A percentile compares a stretch with the other conserved stretches of the same genome.
phyloP scores from a whole-genome alignment of 1,284 basidiomycete species.

The Ustilago cynodontis region DNA sequence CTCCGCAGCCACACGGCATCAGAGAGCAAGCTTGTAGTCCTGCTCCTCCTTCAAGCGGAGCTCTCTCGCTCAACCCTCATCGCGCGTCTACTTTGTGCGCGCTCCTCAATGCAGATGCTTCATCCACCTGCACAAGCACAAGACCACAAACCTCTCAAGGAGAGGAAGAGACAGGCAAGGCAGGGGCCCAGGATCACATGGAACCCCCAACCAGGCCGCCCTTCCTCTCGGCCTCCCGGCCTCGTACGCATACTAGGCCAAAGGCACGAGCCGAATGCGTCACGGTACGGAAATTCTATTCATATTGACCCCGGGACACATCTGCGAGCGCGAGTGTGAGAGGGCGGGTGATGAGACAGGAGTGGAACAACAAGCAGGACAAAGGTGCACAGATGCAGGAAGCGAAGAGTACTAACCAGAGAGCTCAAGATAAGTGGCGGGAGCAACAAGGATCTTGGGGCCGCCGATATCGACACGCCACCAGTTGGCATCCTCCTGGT shows the following conservation, averaged over 20 bases:
- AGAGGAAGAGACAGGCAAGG: conserved; percentile 16
- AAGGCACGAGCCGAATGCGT: conserved; percentile 33
- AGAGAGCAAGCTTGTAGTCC: background rate
- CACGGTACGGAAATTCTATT: conserved; percentile 45
- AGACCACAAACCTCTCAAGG: background rate
- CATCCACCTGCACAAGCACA: conserved; percentile 29
- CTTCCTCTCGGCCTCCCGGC: conserved; percentile 41
- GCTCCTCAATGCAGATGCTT: background rate
- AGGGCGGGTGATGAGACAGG: no score
- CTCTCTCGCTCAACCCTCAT: background rate
- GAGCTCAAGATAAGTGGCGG: conserved; percentile 66
- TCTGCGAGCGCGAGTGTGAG: conserved; percentile 1
- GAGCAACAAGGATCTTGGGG: conserved; percentile 62
- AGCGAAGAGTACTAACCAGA: conserved; percentile 51
- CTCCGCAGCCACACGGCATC: background rate
- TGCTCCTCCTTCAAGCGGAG: background rate
- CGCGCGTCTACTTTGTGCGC: background rate
- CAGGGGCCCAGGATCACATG: conserved; percentile 36
- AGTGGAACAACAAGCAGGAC: background rate
- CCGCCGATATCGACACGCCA: conserved; percentile 63
- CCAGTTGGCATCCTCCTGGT: conserved; percentile 66
- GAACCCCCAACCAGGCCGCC: conserved; percentile 30
- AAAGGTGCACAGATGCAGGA: conserved; percentile 24
- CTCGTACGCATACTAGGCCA: conserved; percentile 32
- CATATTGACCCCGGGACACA: conserved; percentile 33